phyloP scores from a whole-genome alignment of 2,329 filamentous ascomycete species.

The Trichophyton simii region DNA sequence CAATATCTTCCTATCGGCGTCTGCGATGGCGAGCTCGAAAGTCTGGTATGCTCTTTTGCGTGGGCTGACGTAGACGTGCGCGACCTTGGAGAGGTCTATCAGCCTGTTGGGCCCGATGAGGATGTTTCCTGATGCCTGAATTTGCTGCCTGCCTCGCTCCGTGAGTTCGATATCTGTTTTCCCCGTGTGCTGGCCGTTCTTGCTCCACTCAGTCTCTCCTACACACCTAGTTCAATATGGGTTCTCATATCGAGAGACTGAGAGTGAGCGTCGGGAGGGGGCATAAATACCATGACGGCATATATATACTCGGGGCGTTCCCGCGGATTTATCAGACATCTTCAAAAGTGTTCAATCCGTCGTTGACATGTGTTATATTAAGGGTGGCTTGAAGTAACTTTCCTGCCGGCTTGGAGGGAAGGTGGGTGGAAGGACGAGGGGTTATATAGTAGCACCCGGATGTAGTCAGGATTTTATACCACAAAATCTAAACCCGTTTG shows the following conservation, averaged over 20 bases:
- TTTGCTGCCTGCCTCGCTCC: slow-evolving; percentile 32
- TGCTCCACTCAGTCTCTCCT: slow-evolving; percentile 39
- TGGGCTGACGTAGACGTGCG: slow-evolving; percentile 40
- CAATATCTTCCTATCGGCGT: slow-evolving; percentile 17
- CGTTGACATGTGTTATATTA: too few relatives aligned
- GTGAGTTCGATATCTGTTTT: slow-evolving; percentile 35
- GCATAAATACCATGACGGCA: slow-evolving; percentile 25
- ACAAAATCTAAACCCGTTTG: too few relatives aligned
- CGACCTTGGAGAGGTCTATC: slow-evolving; percentile 39
- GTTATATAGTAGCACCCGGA: too few relatives aligned
- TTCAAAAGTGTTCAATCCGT: neutral
- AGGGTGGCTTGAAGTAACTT: too few relatives aligned
- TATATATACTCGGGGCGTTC: slow-evolving; percentile 28
- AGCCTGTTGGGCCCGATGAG: slow-evolving; percentile 41
- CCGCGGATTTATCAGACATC: slow-evolving; percentile 29
- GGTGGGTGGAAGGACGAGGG: too few relatives aligned
- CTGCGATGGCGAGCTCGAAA: slow-evolving; percentile 34
- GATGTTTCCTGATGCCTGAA: slow-evolving; percentile 31
- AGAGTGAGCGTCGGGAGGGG: slow-evolving; percentile 1
- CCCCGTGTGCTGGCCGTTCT: slow-evolving; percentile 37
- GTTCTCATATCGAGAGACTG: neutral
- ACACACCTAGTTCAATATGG: neutral
- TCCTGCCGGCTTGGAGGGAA: too few relatives aligned
- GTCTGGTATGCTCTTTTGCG: slow-evolving; percentile 38
- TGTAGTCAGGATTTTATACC: too few relatives aligned